Percentiles rank a stretch among this genome's conserved stretches.
These are phyloP conservation scores for Talaromyces sp. DNA, from an alignment of 2,329 filamentous ascomycete species.

Conservation along the genomic window DNA sequence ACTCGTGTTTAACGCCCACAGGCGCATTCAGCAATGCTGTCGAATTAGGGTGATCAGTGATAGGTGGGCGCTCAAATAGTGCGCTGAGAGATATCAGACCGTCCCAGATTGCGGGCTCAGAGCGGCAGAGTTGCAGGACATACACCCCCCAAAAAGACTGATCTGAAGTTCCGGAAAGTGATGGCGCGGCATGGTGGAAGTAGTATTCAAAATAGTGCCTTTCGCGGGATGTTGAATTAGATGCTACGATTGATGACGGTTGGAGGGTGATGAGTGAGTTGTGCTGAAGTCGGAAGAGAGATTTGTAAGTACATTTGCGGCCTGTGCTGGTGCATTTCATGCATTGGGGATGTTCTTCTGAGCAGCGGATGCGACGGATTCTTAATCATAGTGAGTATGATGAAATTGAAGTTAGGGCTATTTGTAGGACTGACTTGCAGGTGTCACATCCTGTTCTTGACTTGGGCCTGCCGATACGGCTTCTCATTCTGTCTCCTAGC, in stretches of 20 bases:
- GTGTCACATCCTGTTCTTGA: constrained; percentile 5
- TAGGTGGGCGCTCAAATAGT: not conserved
- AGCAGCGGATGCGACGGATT: not conserved
- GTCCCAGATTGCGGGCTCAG: not conserved
- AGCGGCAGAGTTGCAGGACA: not conserved
- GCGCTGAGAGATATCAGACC: not conserved
- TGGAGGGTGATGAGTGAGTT: not conserved
- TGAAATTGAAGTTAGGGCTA: not conserved
- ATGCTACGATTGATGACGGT: not conserved
- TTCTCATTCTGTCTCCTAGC: not conserved
- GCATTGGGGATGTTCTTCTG: not conserved
- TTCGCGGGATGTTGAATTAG: not conserved
- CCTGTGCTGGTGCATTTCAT: not conserved
- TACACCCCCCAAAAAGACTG: not conserved
- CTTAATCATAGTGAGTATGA: not conserved
- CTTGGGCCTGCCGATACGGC: not conserved
- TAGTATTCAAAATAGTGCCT: not conserved
- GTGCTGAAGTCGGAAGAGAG: not conserved
- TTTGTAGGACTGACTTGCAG: not conserved
- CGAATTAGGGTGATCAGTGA: not conserved
- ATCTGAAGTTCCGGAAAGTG: not conserved
- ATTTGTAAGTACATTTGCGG: not conserved
- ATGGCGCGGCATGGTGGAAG: not conserved
- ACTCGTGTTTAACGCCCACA: not conserved
- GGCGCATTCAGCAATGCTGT: not conserved